Percentiles rank a stretch among this genome's conserved stretches.
These are phyloP conservation scores for Lotmaria passim DNA, from an alignment of 208 protist genomes.

Conservation along the genomic window DNA sequence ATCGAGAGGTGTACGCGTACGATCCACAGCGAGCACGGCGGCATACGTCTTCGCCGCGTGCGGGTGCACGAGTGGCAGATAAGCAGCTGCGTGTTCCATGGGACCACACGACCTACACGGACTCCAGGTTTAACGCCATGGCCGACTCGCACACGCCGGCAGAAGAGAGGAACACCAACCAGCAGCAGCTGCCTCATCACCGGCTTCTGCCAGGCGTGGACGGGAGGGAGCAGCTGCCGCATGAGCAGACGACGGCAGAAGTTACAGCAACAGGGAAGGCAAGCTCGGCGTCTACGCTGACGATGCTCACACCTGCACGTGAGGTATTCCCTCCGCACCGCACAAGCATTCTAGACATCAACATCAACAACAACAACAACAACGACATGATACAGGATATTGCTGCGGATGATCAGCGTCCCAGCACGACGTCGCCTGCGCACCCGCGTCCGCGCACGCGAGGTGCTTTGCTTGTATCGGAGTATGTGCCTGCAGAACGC, in stretches of 20 bases:
- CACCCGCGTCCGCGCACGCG: neutral
- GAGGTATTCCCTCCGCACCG: slow-evolving; percentile 2
- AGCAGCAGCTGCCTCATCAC: neutral
- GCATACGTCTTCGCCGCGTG: neutral
- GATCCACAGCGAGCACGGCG: slow-evolving; percentile 12
- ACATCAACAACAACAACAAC: neutral
- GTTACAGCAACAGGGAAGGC: too few species aligned
- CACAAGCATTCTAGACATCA: neutral
- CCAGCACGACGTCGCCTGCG: too few species aligned
- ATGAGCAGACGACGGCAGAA: neutral
- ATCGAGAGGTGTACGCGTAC: slow-evolving; percentile 31
- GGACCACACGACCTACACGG: too few species aligned
- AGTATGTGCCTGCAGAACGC: neutral
- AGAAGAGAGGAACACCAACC: too few species aligned
- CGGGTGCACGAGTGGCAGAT: neutral
- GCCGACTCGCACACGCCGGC: too few species aligned
- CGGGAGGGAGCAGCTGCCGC: neutral
- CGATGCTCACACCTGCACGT: slow-evolving; percentile 6
- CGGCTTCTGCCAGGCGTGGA: too few species aligned
- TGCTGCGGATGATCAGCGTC: too few species aligned
- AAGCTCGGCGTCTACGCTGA: neutral
- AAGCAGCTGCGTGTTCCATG: slow-evolving; percentile 5
- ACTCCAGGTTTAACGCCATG: too few species aligned
- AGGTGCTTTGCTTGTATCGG: neutral
- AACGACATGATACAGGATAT: too few species aligned